Evolutionary conservation across 352 stramenopile genomes (phyloP).

Genomic region (Peronospora farinosa): DNA sequence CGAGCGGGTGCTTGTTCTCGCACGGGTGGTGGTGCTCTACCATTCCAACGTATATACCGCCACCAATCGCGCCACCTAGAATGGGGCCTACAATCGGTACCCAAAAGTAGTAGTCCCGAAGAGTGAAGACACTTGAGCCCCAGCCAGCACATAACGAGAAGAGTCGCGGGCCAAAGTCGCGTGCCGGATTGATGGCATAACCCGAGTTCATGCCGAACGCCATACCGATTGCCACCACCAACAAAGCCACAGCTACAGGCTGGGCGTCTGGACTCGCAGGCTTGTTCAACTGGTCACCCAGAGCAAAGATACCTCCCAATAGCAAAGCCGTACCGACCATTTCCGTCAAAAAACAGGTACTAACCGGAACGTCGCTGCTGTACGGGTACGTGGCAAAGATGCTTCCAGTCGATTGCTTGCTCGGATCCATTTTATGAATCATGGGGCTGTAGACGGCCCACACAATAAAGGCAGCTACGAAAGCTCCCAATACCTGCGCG

Average conservation of each 20-base stretch:
- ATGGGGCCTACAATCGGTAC: constrained; percentile 48
- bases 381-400: constrained; percentile 54
- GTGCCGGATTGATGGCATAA: constrained; percentile 63
- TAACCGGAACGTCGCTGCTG: constrained; percentile 27
- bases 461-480: constrained; percentile 39
- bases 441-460: constrained; percentile 52
- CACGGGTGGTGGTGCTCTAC: constrained; percentile 48
- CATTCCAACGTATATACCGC: constrained; percentile 34
- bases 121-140: constrained; percentile 28
- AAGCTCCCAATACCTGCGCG: constrained; percentile 47
- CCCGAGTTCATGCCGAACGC: constrained; percentile 66
- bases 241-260: constrained; percentile 39
- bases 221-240: constrained; percentile 64
- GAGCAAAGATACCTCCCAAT: constrained; percentile 52
- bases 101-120: constrained; percentile 56
- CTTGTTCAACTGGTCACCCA: constrained; percentile 51
- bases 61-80: constrained; percentile 37
- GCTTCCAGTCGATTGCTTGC: constrained; percentile 30
- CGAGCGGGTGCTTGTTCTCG: no score
- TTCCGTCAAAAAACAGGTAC: constrained; percentile 52
- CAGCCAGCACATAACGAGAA: constrained; percentile 42
- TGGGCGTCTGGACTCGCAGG: constrained; percentile 39
- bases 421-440: constrained; percentile 45
- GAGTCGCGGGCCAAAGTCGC: constrained; percentile 46
- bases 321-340: constrained; percentile 55